Conservation (phyloP, 495 filamentous ascomycete genomes). For the Xylaria intraflava region DNA sequence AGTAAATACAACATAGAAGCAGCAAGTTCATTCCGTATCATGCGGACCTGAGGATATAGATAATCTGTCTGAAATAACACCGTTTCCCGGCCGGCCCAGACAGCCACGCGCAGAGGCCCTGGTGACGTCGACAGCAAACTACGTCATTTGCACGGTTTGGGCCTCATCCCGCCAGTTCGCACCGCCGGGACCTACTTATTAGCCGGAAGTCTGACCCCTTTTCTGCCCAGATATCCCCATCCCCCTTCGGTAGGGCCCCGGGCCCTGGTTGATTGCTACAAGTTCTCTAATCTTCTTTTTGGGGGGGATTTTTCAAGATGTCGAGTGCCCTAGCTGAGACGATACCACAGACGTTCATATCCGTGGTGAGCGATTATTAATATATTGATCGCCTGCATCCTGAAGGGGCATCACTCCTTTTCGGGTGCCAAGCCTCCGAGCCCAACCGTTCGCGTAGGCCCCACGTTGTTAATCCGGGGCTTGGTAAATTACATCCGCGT, state of each 20-base stretch:
- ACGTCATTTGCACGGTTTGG: constrained; percentile 33
- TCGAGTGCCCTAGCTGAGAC: constrained; percentile 29
- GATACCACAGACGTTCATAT: constrained; percentile 47
- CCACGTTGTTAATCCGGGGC: constrained; percentile 11
- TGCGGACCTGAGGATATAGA: constrained; percentile 32
- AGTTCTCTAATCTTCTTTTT: no score
- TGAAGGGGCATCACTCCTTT: constrained; percentile 50
- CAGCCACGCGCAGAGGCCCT: constrained; percentile 33
- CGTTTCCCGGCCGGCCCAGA: constrained; percentile 33
- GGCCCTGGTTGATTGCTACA: constrained; percentile 50
- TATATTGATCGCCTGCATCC: constrained; percentile 53
- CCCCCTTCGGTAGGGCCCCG: constrained; percentile 31
- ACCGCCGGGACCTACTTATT: constrained; percentile 36
- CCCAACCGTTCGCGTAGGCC: constrained; percentile 27
- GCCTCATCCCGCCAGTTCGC: constrained; percentile 40
- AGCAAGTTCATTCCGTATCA: constrained; percentile 41
- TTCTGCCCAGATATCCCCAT: constrained; percentile 47
- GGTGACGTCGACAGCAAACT: constrained; percentile 38
- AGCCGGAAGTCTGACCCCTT: constrained; percentile 33
- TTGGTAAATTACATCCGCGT: constrained; percentile 44
- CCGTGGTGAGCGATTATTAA: constrained; percentile 47
- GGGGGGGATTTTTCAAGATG: constrained; percentile 43
- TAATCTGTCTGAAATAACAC: constrained; percentile 31
- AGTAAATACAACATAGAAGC: constrained; percentile 34
- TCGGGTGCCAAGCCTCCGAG: constrained; percentile 24